Evolutionary conservation across 352 stramenopile species (phyloP), one percentile per base, ranked within the genome.

Genomic region (Peronospora tabacina): DNA sequence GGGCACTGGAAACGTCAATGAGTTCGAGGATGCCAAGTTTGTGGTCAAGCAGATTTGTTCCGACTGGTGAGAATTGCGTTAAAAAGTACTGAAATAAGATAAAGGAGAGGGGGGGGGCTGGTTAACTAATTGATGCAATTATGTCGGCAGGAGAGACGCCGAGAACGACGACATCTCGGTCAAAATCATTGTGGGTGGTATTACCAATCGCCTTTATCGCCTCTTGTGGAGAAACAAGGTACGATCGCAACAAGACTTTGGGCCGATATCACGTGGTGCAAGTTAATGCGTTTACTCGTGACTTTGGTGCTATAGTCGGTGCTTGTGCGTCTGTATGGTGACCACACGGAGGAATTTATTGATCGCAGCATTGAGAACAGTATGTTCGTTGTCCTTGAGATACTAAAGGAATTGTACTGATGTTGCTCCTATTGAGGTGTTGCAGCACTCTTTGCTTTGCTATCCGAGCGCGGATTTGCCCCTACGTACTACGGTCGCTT

Each of bases 281-380:
- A 0, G 12, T 7, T 41, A 17, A 41, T 26, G 17, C 36, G 15
- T 26, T 26, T 22, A 33, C 50, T 11, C 17, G 10, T 40, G 16
- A 49, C 29, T 22, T 6, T 24, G 7, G 33, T 62, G 32, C 7
- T 54, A 2, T 49, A 84, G 61, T 88, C 80, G 34, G 82, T 94
- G 37, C 73, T 97, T 13, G 76, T 97, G 41, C 82, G 90, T 16
- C 61, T 97, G 33, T 97, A 97, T 45, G 90, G 90, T 16, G 69
- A 90, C 51, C 91, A 97, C 70, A 97, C 90, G 29, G 90, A 97
- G 49, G 75, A 89, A 19, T 87, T 97, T 32, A 97, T 97, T 48
- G 87, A 97, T 68, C 71, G 90, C 55, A 65, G 69, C n/a, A 68
- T 89, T 36, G 90, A 97, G 52, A 97, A 94, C 68, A 85, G 82